A percentile compares a stretch with the other conserved stretches of the same genome.
These are phyloP conservation scores for Pyrenophora teres DNA, from an alignment of 2,329 filamentous ascomycete genomes.

Conservation along the genomic window DNA sequence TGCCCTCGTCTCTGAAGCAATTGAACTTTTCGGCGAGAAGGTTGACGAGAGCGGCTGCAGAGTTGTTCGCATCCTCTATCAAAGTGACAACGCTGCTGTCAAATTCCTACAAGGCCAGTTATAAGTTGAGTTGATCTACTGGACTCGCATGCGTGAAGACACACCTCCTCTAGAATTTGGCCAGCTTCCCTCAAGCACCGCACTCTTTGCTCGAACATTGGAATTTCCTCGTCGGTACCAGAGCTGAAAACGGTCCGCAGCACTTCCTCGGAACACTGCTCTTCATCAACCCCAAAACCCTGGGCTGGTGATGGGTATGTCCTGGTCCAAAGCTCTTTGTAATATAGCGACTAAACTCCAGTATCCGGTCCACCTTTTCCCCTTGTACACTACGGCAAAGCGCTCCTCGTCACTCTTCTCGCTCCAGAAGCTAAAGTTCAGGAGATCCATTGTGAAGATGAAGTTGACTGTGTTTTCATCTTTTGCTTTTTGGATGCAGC, in stretches of 20 bases:
- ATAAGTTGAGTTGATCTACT: constrained; percentile 1
- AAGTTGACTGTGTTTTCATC: constrained; percentile 83
- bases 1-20: constrained; percentile 82
- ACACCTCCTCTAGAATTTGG: constrained; percentile 69
- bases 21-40: constrained; percentile 78
- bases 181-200: constrained; percentile 82
- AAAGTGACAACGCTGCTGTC: constrained; percentile 74
- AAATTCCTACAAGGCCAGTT: constrained; percentile 64
- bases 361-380: constrained; percentile 87
- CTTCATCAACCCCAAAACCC: constrained; percentile 81
- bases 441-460: constrained; percentile 94
- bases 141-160: neutral
- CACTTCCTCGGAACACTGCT: constrained; percentile 74
- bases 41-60: constrained; percentile 85
- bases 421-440: constrained; percentile 99
- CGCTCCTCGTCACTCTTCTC: constrained; percentile 69
- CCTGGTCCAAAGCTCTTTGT: constrained; percentile 86
- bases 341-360: constrained; percentile 90
- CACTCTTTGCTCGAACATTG: constrained; percentile 77
- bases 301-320: constrained; percentile 85
- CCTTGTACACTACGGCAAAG: constrained; percentile 82
- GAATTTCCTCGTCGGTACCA: constrained; percentile 83
- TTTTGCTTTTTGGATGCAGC: constrained; percentile 83
- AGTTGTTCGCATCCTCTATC: constrained; percentile 73
- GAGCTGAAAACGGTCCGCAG: constrained; percentile 83